These are phyloP conservation scores for Stipa capillata DNA, from an alignment of 176 grass and related monocot genomes.

Conservation along the genomic window DNA sequence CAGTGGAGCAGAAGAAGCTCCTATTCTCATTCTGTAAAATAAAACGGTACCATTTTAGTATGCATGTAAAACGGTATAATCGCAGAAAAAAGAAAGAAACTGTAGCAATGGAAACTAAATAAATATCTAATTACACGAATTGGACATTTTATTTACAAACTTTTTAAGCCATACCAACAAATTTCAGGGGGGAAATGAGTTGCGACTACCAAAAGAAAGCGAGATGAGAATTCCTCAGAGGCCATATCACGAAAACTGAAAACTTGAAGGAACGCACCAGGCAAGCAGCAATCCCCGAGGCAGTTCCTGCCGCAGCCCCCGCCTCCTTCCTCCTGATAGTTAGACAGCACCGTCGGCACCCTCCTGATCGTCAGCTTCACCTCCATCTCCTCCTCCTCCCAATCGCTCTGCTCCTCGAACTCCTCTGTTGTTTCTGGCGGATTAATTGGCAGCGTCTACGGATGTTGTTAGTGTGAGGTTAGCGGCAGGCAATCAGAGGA, in stretches of 20 bases:
- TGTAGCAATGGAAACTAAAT: background rate
- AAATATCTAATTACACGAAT: background rate
- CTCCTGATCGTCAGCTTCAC: slow-evolving; percentile 67
- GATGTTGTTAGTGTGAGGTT: background rate
- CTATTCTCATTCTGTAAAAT: background rate
- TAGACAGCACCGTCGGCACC: slow-evolving; percentile 63
- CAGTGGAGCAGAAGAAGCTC: background rate
- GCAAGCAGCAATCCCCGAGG: slow-evolving; percentile 80
- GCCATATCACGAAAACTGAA: background rate
- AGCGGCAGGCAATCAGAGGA: background rate
- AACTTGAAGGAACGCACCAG: slow-evolving; percentile 10
- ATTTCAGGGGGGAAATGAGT: background rate
- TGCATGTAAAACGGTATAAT: background rate
- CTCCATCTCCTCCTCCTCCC: background rate
- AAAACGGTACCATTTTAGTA: background rate
- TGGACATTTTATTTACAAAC: background rate
- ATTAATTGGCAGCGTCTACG: background rate
- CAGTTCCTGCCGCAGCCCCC: slow-evolving; percentile 59
- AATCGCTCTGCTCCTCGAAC: background rate
- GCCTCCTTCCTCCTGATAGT: slow-evolving; percentile 62
- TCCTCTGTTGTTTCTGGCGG: background rate
- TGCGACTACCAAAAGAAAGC: background rate
- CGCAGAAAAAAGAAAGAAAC: background rate
- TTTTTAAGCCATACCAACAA: background rate
- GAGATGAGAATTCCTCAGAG: background rate